A percentile compares a stretch with the other conserved stretches of the same genome.
Conservation (phyloP, 352 stramenopile genomes). For the Phytophthora capsici region DNA sequence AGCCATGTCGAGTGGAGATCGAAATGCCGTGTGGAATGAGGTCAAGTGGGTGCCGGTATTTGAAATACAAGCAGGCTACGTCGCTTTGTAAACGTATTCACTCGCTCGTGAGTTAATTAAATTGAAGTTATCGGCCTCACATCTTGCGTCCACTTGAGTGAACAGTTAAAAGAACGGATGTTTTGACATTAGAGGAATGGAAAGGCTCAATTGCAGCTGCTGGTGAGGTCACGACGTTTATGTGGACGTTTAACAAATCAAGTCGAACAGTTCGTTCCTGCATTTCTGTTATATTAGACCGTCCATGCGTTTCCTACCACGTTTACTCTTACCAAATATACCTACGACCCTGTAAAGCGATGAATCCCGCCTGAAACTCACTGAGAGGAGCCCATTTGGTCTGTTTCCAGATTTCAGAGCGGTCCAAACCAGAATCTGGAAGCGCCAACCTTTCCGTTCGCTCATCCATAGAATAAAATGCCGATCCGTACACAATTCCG, state of each 20-base stretch:
- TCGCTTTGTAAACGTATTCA: neutral
- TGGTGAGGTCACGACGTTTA: neutral
- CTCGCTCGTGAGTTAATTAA: neutral
- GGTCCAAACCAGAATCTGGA: too few relatives aligned
- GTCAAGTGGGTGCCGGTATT: neutral
- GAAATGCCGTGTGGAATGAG: neutral
- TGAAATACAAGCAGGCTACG: neutral
- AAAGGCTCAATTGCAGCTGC: too few relatives aligned
- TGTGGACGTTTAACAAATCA: neutral
- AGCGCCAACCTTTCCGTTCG: too few relatives aligned
- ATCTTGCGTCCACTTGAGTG: too few relatives aligned
- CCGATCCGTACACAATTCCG: conserved; percentile 12
- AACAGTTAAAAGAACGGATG: neutral
- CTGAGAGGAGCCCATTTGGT: conserved; percentile 5
- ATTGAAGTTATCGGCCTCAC: too few relatives aligned
- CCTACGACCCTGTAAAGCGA: neutral
- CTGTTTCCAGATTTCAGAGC: conserved; percentile 9
- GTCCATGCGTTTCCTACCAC: too few relatives aligned
- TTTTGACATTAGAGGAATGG: neutral
- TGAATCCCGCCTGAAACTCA: conserved; percentile 11
- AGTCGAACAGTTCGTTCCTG: too few relatives aligned
- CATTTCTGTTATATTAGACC: too few relatives aligned
- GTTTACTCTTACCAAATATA: neutral
- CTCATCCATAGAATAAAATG: too few relatives aligned
- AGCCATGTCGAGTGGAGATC: neutral